Percentiles rank a stretch among this genome's conserved stretches.
phyloP scores from a whole-genome alignment of 1,139 yeast genomes.

The Geotrichum cucujoidarum region DNA sequence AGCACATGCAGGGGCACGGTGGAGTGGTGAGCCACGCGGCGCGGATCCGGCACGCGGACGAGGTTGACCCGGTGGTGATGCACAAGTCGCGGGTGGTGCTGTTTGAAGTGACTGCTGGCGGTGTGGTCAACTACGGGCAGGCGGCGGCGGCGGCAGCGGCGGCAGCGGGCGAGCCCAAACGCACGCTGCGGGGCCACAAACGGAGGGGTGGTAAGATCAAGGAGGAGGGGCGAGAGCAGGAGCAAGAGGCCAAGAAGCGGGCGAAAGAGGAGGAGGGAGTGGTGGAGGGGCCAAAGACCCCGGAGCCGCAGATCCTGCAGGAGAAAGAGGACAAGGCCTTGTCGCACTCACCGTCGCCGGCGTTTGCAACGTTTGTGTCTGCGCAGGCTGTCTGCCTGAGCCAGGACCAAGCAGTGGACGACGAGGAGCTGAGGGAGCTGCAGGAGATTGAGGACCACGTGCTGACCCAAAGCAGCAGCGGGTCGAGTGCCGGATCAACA shows the following conservation, averaged over 20 bases:
- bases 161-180: too few species aligned
- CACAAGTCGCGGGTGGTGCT: conserved; percentile 6
- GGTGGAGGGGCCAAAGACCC: too few species aligned
- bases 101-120: not conserved
- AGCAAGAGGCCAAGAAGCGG: not conserved
- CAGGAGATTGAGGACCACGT: not conserved
- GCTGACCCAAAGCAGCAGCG: not conserved
- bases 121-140: conserved; percentile 1
- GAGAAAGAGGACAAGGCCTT: too few species aligned
- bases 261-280: not conserved
- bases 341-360: too few species aligned
- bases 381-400: too few species aligned
- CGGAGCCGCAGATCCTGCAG: too few species aligned
- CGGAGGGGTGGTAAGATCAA: not conserved
- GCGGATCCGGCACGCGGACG: conserved; percentile 4
- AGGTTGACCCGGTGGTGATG: conserved; percentile 3
- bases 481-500: not conserved
- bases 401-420: not conserved
- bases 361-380: too few species aligned
- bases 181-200: not conserved
- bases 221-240: not conserved
- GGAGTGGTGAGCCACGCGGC: too few species aligned
- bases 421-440: not conserved
- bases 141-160: conserved; percentile 2
- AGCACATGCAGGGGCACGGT: not conserved